Base-by-base conservation (phyloP, 345 rosid species). In the Abelmoschus esculentus region DNA sequence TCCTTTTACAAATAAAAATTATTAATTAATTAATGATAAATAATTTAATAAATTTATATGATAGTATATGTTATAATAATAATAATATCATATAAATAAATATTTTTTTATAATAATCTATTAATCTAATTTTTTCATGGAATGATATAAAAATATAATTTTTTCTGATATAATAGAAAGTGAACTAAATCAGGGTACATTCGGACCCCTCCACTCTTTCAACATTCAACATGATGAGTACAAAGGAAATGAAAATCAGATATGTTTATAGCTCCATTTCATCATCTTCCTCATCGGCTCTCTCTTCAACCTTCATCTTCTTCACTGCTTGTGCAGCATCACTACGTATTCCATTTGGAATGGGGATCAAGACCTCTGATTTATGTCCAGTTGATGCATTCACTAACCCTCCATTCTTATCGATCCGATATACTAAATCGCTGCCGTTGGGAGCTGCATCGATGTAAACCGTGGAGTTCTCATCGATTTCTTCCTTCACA, bases 271-370 rank as follows among this genome's bases (percentile, higher is more conserved):
- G 78, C 11, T 82, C 80, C 74, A 80, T 75, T 42, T 82, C 89
- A 66, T 86, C 91, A 3, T 90, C 92, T 18, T 92, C 92, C 4
- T 28, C 40, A 3, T 85, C 95, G 0, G 78, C 88, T 0, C 88
- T 70, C 61, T 93, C 93, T 49, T 91, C 91, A 0, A 95, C 85
- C 82, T 74, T 89, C 98, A 91, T 88, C 86, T 88, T 95, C 87
- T 91, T 95, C 72, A 91, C 99, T 0, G 86, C 86, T 74, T 95
- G 89, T 7, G 89, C 85, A 15, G 96, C 88, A 49, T 85, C 97
- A 17, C 76, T 83, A 22, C 42, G 80, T 31, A 70, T 70, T 3
- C 83, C 87, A 3, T 66, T 80, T 0, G 90, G 83, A 7, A 95
- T 65, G 42, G 84, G 89, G 15, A 95, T 89, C 73, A 91, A 61